Evolutionary conservation across 2,329 filamentous ascomycete genomes (phyloP), one percentile per base, ranked within the genome.

Genomic region (Claviceps sp.): DNA sequence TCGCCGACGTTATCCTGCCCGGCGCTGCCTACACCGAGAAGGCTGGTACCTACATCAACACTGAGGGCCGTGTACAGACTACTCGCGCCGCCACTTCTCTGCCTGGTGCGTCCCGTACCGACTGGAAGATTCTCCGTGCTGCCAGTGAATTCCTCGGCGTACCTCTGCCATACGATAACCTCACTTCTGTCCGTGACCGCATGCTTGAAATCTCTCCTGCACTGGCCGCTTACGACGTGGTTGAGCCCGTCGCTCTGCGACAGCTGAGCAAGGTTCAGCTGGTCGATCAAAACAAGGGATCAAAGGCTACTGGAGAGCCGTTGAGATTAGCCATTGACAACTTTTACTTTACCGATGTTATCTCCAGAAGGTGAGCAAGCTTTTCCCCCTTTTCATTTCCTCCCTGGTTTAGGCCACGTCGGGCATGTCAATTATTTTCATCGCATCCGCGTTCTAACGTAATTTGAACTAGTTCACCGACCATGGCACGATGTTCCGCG

Each of bases 41-140:
- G 77, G 82, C 85, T 24, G 90, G 83, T 55, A 98, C 93, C 45
- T 98, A 95, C 65, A 81, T 98, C 72, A 98, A 97, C 80, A 97
- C 93, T 0, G 93, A 98, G 71, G 93, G 93, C 52, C 87, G 93
- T 61, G 88, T 93, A 22, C 93, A 98, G 73, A 85, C 95, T 75
- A 93, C 87, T 51, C 86, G 93, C 58, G 85, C 88, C 47, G 93
- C 93, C 34, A 94, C 89, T 40, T 86, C 86, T 46, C 77, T 95
- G 58, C 88, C 89, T 24, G 93, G 93, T 55, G 93, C 89, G 50
- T 82, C 91, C 52, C 82, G 93, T 64, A 91, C 93, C 57, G 93
- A 98, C 73, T 98, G 93, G 93, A 98, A 97, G 81, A 97, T 98
- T 63, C 83, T 98, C 61, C 88, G 93, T 58, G 93, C 93, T 18